Conservation (phyloP, 2,329 filamentous ascomycete genomes). For the Tolypocladium capitatum region DNA sequence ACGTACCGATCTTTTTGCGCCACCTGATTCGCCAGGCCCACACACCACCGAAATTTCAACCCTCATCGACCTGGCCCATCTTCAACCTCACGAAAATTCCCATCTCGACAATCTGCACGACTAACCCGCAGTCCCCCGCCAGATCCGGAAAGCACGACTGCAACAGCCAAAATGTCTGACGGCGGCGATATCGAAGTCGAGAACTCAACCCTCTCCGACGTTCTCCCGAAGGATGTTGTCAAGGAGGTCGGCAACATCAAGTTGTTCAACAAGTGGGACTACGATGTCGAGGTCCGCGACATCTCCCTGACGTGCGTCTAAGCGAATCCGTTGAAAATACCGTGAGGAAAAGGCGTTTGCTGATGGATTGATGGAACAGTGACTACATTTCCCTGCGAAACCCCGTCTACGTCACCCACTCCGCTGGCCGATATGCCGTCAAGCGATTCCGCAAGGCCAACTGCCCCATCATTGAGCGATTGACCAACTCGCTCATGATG, state of each 20-base stretch:
- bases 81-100: constrained; percentile 21
- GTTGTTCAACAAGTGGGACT: constrained; percentile 96
- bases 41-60: constrained; percentile 25
- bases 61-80: constrained; percentile 18
- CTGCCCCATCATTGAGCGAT: constrained; percentile 99
- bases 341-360: constrained; percentile 6
- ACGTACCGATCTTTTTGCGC: constrained; percentile 13
- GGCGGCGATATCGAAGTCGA: constrained; percentile 88
- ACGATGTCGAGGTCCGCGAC: constrained; percentile 99
- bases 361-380: constrained; percentile 39
- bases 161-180: constrained; percentile 71
- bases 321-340: not conserved
- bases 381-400: constrained; percentile 99
- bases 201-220: constrained; percentile 58
- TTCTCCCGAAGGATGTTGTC: constrained; percentile 87
- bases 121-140: constrained; percentile 23
- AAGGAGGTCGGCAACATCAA: constrained; percentile 84
- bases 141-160: constrained; percentile 24
- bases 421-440: constrained; percentile 92
- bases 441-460: constrained; percentile 99
- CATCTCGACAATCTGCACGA: constrained; percentile 25
- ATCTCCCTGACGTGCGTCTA: constrained; percentile 89
- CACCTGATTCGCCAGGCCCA: constrained; percentile 21
- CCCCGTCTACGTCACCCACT: constrained; percentile 98
- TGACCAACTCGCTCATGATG: constrained; percentile 99